phyloP scores from a whole-genome alignment of 2,329 filamentous ascomycete genomes.

The Pseudopithomyces chartarum region DNA sequence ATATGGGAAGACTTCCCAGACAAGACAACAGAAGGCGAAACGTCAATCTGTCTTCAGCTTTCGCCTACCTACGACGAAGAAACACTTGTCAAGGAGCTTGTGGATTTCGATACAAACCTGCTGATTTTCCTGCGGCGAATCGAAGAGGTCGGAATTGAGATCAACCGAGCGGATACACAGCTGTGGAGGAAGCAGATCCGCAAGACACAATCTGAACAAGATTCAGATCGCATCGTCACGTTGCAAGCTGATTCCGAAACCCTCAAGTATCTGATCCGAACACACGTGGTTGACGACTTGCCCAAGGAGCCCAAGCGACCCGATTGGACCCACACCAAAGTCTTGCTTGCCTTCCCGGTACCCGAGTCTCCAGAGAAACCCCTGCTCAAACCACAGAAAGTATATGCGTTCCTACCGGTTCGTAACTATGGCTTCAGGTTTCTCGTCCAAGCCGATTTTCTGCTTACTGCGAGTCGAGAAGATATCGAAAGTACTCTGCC shows the following conservation, averaged over 20 bases:
- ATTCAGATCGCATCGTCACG: not conserved
- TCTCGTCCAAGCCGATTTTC: constrained; percentile 12
- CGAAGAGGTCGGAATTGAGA: not conserved
- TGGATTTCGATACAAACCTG: not conserved
- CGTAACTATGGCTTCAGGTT: constrained; percentile 24
- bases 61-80: not conserved
- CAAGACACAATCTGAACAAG: not conserved
- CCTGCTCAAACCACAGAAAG: constrained; percentile 10
- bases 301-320: constrained; percentile 9
- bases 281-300: not conserved
- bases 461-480: constrained; percentile 12
- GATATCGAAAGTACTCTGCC: constrained; percentile 8
- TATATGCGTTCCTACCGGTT: constrained; percentile 31
- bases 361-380: not conserved
- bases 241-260: not conserved
- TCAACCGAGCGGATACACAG: not conserved
- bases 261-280: not conserved
- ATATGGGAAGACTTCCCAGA: constrained; percentile 3
- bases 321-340: constrained; percentile 13
- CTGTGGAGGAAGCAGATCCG: not conserved
- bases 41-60: not conserved
- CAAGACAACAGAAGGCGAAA: not conserved
- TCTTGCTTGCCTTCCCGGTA: constrained; percentile 27
- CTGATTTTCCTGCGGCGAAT: constrained; percentile 4
- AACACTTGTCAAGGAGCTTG: not conserved